Evolutionary conservation across 441 rosid species (phyloP), one percentile per base, ranked within the genome.

Genomic region (Pelargonium citronellum): DNA sequence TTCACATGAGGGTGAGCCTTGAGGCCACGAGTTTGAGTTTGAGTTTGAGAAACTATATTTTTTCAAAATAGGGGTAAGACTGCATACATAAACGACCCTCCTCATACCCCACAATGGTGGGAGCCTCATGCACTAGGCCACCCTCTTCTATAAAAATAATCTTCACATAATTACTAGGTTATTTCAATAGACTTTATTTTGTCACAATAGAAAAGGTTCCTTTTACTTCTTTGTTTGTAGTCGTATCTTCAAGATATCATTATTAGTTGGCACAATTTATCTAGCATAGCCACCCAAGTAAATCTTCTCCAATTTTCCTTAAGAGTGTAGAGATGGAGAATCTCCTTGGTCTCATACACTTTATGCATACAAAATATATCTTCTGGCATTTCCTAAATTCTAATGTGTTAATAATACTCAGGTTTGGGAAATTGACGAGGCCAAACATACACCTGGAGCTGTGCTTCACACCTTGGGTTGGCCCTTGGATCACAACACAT

Each of bases 381-480:
- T 53, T 55, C 67, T 13, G 24, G 15, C 1, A 7, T 39, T 58
- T 61, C 17, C 13, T 67, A 49, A 11, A 61, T 67, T 73, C 19
- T 61, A 24, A 41, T 34, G 24, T 27, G 19, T 34, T 64, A 34
- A 20, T 63, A 19, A 11, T 72, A 43, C 24, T 46, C 81, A 95
- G 99, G 96, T 95, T 46, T 95, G 99, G 99, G 97, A 95, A 83
- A 81, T 91, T 76, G 92, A 91, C 75, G 95, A 87, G 79, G 71
- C 81, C 65, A 95, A 89, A 77, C 97, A 95, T 80, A 79, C 83
- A 64, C 95, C 99, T 34, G 99, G 97, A 69, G 82, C 83, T 74
- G 88, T 91, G 74, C 72, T 91, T 79, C 99, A 95, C 79, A 87
- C 97, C 10, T 68, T 95, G 77, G 99, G 97, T 67, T 95, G 97